Evolutionary conservation across 2,329 filamentous ascomycete genomes (phyloP).

Genomic region (Elsinoe batatas): DNA sequence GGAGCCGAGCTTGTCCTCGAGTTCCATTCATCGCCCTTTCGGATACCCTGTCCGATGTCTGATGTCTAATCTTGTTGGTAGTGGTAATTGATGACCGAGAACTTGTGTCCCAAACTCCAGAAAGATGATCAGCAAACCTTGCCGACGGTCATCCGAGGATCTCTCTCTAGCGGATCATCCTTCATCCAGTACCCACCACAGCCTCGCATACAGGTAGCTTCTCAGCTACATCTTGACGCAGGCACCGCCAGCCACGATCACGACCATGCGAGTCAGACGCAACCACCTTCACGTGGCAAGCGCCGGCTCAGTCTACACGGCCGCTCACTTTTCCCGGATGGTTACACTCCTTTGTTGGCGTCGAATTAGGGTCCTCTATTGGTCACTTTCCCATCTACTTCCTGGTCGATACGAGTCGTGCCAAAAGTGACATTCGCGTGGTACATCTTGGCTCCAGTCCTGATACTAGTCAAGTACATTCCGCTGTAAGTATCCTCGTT

Average conservation of each 20-base stretch:
- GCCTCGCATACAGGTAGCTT: background rate
- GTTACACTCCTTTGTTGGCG: background rate
- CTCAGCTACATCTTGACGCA: background rate
- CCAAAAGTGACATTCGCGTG: background rate
- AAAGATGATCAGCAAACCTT: slow-evolving; percentile 1
- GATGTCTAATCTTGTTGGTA: too few species aligned
- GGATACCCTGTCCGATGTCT: background rate
- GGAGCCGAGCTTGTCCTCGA: background rate
- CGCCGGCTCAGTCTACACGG: background rate
- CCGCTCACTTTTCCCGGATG: background rate
- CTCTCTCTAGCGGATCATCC: background rate
- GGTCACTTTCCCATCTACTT: background rate
- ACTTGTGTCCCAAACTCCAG: background rate
- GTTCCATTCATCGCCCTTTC: background rate
- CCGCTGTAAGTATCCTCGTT: background rate
- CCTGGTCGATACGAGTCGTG: background rate
- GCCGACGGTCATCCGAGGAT: background rate
- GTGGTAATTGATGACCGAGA: background rate
- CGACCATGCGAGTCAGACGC: slow-evolving; percentile 1
- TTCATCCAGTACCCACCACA: background rate
- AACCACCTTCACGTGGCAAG: slow-evolving; percentile 11
- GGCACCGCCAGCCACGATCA: slow-evolving; percentile 7
- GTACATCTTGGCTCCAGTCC: background rate
- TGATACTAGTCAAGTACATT: slow-evolving; percentile 1
- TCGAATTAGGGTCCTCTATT: background rate